Evolutionary conservation across 1,284 basidiomycete genomes (phyloP).

Genomic region (Tilletiopsis washingtonensis): DNA sequence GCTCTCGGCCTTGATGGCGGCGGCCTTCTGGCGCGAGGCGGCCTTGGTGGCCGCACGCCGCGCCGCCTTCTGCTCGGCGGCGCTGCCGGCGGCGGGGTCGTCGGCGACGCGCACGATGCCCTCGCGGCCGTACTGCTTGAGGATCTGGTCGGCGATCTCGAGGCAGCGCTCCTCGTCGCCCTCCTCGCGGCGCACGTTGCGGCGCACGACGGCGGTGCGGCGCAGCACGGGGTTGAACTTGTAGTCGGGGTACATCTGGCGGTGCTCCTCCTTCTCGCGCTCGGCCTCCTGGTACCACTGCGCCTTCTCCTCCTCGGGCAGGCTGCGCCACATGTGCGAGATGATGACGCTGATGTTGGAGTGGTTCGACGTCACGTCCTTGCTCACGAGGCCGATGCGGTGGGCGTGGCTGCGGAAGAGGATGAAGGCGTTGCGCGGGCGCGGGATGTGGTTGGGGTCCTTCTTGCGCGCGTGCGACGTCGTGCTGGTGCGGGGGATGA

Average conservation of each 20-base stretch:
- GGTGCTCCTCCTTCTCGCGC: slow-evolving; percentile 34
- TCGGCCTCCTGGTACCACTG: slow-evolving; percentile 29
- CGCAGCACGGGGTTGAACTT: slow-evolving; percentile 25
- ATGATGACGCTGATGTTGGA: slow-evolving; percentile 58
- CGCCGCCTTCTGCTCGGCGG: neutral
- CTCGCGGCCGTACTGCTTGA: neutral
- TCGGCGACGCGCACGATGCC: neutral
- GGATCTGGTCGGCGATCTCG: neutral
- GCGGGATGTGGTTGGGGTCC: slow-evolving; percentile 62
- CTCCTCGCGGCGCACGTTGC: neutral
- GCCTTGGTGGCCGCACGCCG: neutral
- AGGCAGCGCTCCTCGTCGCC: neutral
- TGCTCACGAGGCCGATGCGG: slow-evolving; percentile 65
- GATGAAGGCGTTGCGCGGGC: slow-evolving; percentile 90
- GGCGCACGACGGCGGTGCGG: neutral
- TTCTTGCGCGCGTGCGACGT: slow-evolving; percentile 34
- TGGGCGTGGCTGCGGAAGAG: slow-evolving; percentile 86
- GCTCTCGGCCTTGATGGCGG: too few relatives aligned
- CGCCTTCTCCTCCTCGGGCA: slow-evolving; percentile 23
- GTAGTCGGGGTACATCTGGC: slow-evolving; percentile 32
- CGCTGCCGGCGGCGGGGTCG: neutral
- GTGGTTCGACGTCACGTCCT: slow-evolving; percentile 73
- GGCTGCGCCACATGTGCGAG: slow-evolving; percentile 42
- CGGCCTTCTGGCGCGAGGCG: neutral
- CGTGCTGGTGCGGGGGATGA: neutral